These are phyloP conservation scores for Globisporangium paddicum DNA, from an alignment of 352 stramenopile genomes.

Conservation along the genomic window DNA sequence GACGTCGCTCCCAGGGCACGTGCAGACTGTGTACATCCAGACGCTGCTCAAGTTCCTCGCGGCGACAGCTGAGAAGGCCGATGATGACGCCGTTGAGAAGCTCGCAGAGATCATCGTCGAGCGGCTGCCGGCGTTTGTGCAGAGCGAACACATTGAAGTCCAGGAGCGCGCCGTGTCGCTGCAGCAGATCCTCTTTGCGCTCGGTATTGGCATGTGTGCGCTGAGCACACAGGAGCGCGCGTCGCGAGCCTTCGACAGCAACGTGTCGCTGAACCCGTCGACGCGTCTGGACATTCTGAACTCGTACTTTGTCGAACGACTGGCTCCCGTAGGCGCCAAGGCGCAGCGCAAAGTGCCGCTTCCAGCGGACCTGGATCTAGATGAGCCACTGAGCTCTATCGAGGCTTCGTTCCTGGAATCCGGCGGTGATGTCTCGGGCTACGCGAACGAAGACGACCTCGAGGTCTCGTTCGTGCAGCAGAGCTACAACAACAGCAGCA, in stretches of 20 bases:
- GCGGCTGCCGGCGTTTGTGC: constrained; percentile 83
- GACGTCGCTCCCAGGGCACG: constrained; percentile 77
- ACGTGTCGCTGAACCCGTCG: constrained; percentile 32
- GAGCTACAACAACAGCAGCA: constrained; percentile 16
- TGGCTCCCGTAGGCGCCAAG: constrained; percentile 87
- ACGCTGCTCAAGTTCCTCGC: constrained; percentile 88
- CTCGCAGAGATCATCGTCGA: constrained; percentile 83
- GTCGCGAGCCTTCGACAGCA: constrained; percentile 61
- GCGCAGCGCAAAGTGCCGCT: constrained; percentile 90
- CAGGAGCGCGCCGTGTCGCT: constrained; percentile 91
- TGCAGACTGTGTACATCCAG: constrained; percentile 95
- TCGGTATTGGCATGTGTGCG: constrained; percentile 53
- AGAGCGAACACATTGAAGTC: constrained; percentile 93
- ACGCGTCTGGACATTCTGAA: constrained; percentile 57
- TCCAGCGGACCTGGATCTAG: constrained; percentile 75
- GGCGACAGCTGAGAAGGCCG: constrained; percentile 63
- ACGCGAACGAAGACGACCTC: constrained; percentile 67
- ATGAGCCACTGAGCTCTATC: constrained; percentile 42
- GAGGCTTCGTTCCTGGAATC: constrained; percentile 74
- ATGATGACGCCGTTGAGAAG: constrained; percentile 79
- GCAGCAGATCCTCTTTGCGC: constrained; percentile 62
- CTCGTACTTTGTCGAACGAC: constrained; percentile 74
- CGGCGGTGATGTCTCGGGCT: constrained; percentile 56
- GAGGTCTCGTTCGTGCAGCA: constrained; percentile 81
- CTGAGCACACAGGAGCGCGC: constrained; percentile 59